Evolutionary conservation across 2,329 filamentous ascomycete genomes (phyloP), one percentile per base, ranked within the genome.

Genomic region (Colletotrichum abscissum): DNA sequence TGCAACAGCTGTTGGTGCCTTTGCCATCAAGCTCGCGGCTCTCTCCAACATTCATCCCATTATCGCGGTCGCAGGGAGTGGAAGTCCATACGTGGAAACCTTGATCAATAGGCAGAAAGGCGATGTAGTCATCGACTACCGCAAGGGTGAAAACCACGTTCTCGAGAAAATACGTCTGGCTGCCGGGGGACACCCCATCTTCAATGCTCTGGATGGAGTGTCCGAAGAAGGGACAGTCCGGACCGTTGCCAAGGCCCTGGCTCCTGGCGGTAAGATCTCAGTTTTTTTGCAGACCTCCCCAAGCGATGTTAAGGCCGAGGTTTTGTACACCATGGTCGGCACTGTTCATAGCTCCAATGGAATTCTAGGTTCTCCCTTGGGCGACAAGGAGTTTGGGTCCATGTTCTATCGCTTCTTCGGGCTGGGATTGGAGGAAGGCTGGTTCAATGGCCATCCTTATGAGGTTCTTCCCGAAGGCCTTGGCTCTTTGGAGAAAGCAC

Each of bases 21-120:
- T 86, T 74, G 88, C 86, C 0, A 84, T 92, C 67, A 88, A 92
- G 76, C 82, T 92, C n/a, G 88, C 87, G 4, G 77, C 76, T 0
- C 79, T 74, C 3, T 80, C 84, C 2, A 88, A 89, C 68, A 87
- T 92, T 28, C 88, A 91, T 75, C 90, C 90, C 0, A 84, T 92
- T 42, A 89, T 92, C 72, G 86, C 84, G 4, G 82, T 92, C 19
- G 89, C 89, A 1, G 89, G 90, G 16, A 11, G 65, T 56, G 38
- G 73, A 28, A n/a, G 26, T 56, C 19, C 75, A 8, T 49, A 70
- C 57, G 74, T 77, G 11, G 52, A 77, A 52, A 54, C 58, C 0
- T 26, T 76, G 16, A 52, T 78, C 16, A 73, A 77, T 22, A n/a
- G 33, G 6, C 12, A 49, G 38, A 75, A 75, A 7, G 77, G 77